phyloP scores from a whole-genome alignment of 1,284 basidiomycete genomes.

The Boletus smithii region DNA sequence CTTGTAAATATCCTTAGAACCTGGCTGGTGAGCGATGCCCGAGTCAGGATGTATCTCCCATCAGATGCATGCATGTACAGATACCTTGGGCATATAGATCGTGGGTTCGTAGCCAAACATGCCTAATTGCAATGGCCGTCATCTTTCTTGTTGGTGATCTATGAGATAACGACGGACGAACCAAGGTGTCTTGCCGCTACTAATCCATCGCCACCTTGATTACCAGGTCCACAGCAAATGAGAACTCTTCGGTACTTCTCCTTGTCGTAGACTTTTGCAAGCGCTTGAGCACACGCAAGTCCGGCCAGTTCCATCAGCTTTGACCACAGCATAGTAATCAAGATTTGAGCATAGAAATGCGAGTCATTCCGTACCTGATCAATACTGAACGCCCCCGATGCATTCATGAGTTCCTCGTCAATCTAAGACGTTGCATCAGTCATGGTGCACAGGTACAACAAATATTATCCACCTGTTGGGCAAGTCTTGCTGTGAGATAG shows the following conservation, averaged over 20 bases:
- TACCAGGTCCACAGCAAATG: conserved; percentile 95
- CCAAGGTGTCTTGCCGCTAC: conserved; percentile 94
- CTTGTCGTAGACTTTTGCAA: conserved; percentile 73
- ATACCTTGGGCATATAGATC: conserved; percentile 89
- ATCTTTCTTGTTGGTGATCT: neutral
- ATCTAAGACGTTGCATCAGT: conserved; percentile 50
- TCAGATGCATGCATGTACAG: conserved; percentile 8
- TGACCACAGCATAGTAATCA: conserved; percentile 5
- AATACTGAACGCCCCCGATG: conserved; percentile 82
- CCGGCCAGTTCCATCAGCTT: conserved; percentile 99
- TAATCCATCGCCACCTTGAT: conserved; percentile 96
- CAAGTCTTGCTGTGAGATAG: conserved; percentile 75
- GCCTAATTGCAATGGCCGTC: conserved; percentile 41
- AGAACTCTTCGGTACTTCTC: conserved; percentile 72
- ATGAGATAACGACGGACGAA: conserved; percentile 33
- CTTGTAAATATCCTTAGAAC: conserved; percentile 86
- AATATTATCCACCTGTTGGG: conserved; percentile 62
- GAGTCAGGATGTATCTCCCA: conserved; percentile 1
- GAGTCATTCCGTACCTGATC: conserved; percentile 62
- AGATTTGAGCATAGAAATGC: neutral
- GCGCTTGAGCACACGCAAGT: conserved; percentile 87
- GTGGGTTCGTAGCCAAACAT: conserved; percentile 87
- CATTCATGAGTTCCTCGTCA: conserved; percentile 88
- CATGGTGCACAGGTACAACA: neutral
- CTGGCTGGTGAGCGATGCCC: conserved; percentile 49